Evolutionary conservation across 768 basidiomycete genomes (phyloP).

Genomic region (Clavulina sp.): DNA sequence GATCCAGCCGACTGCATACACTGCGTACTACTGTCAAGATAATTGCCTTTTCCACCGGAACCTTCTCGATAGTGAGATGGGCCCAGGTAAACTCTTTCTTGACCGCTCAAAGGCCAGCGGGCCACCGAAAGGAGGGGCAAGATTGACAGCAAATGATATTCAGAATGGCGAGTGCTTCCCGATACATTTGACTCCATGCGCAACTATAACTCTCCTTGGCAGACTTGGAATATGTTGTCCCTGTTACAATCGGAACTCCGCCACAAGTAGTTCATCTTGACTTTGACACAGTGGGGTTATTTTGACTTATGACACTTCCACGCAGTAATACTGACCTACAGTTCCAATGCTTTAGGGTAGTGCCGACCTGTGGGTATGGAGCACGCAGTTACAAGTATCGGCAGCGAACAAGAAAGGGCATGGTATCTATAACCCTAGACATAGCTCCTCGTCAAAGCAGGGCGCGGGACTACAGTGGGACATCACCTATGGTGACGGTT

Average conservation of each 20-base stretch:
- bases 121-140: neutral
- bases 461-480: slow-evolving; percentile 2
- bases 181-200: neutral
- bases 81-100: neutral
- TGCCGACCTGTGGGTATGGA: slow-evolving; percentile 7
- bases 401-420: neutral
- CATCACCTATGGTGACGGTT: slow-evolving; percentile 9
- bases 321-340: neutral
- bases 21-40: neutral
- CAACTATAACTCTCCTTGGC: neutral
- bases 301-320: neutral
- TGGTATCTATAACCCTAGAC: slow-evolving; percentile 3
- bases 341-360: slow-evolving; percentile 1
- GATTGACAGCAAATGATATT: slow-evolving; percentile 1
- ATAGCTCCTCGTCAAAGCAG: slow-evolving; percentile 3
- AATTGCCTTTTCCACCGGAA: neutral
- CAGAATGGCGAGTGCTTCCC: neutral
- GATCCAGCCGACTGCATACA: neutral
- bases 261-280: slow-evolving; percentile 2
- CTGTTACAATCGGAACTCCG: slow-evolving; percentile 6
- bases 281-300: slow-evolving; percentile 3
- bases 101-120: neutral
- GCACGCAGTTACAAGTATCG: neutral
- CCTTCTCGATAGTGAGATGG: too few species aligned
- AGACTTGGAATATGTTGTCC: slow-evolving; percentile 7